These are phyloP conservation scores for Gyrodon lividus DNA, from an alignment of 768 basidiomycete species.

Conservation along the genomic window DNA sequence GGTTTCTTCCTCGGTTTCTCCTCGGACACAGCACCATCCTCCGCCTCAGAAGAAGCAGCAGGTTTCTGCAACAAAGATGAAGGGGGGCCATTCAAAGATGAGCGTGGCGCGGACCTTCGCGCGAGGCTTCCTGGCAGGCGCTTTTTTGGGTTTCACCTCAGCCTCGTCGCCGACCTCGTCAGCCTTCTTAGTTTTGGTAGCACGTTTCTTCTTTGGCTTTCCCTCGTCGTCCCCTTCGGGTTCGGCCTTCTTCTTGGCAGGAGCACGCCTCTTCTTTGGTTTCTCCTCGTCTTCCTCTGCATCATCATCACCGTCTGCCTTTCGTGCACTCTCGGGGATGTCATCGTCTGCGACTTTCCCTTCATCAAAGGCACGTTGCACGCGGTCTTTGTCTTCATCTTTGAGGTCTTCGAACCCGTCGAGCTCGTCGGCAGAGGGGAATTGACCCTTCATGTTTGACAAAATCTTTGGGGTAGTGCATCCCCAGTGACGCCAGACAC, in stretches of 20 bases:
- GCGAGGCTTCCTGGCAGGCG: conserved; percentile 35
- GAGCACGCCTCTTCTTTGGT: conserved; percentile 49
- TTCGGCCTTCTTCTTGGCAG: conserved; percentile 35
- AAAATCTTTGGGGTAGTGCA: conserved; percentile 73
- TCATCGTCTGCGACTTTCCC: conserved; percentile 84
- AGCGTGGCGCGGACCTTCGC: conserved; percentile 32
- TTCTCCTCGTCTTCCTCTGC: conserved; percentile 53
- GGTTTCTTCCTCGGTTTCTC: conserved; percentile 51
- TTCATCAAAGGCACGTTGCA: conserved; percentile 70
- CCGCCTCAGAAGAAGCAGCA: conserved; percentile 22
- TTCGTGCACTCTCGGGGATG: conserved; percentile 71
- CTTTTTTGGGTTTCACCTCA: conserved; percentile 31
- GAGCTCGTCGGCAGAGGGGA: conserved; percentile 61
- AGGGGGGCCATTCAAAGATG: conserved; percentile 4
- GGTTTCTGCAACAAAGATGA: conserved; percentile 28
- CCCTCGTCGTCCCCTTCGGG: conserved; percentile 36
- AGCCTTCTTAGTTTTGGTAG: conserved; percentile 29
- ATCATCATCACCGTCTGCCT: conserved; percentile 48
- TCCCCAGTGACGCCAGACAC: conserved; percentile 90
- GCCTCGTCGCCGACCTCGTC: conserved; percentile 39
- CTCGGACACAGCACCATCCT: conserved; percentile 37
- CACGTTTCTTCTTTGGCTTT: conserved; percentile 37
- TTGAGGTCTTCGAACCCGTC: conserved; percentile 82
- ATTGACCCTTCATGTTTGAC: conserved; percentile 63
- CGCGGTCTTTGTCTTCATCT: conserved; percentile 66